Evolutionary conservation across 768 basidiomycete species (phyloP).

Genomic region (Coprinopsis strossmayeri): DNA sequence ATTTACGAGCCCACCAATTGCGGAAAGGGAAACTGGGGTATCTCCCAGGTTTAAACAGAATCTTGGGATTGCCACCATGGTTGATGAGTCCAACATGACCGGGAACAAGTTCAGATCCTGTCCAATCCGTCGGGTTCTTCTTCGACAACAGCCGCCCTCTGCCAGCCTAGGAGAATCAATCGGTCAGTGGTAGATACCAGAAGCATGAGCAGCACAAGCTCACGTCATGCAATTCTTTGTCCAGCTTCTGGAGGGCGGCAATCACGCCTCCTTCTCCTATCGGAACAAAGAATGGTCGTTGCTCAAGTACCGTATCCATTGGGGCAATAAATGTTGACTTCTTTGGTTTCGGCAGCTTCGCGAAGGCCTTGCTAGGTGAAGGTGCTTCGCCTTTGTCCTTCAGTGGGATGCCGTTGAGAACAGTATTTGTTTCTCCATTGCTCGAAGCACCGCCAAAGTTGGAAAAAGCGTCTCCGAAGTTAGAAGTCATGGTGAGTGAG

Average conservation of each 20-base stretch:
- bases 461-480: conserved; percentile 37
- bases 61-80: conserved; percentile 76
- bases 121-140: conserved; percentile 67
- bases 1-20: conserved; percentile 83
- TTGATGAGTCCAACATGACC: conserved; percentile 71
- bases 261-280: conserved; percentile 65
- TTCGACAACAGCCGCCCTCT: conserved; percentile 52
- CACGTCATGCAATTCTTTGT: conserved; percentile 52
- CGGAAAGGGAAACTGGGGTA: conserved; percentile 72
- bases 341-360: conserved; percentile 6
- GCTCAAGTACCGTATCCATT: conserved; percentile 44
- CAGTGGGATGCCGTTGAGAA: conserved; percentile 11
- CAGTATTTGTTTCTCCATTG: neutral
- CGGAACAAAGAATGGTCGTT: conserved; percentile 64
- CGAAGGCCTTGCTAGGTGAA: conserved; percentile 8
- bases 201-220: conserved; percentile 5
- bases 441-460: conserved; percentile 26
- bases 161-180: conserved; percentile 38
- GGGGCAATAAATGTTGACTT: conserved; percentile 32
- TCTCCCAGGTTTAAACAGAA: conserved; percentile 67
- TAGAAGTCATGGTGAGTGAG: conserved; percentile 30
- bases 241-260: conserved; percentile 63
- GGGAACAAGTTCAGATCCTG: conserved; percentile 64
- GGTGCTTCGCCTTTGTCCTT: conserved; percentile 7
- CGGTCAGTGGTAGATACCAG: neutral